phyloP scores from a whole-genome alignment of 2,329 filamentous ascomycete genomes.

The Colletotrichum liriopes region DNA sequence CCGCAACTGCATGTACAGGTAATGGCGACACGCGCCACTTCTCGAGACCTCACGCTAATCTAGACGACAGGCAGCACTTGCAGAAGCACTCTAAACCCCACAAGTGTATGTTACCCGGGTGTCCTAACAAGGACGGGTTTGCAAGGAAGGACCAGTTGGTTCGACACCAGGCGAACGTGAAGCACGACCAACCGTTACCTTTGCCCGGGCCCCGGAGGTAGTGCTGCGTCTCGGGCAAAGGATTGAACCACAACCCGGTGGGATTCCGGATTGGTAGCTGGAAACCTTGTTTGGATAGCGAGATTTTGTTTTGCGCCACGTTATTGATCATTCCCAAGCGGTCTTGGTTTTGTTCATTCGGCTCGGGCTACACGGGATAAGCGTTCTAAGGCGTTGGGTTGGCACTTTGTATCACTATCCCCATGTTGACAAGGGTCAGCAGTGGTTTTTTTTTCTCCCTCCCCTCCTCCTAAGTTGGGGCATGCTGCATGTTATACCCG shows the following conservation, averaged over 20 bases:
- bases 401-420: slow-evolving; percentile 48
- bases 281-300: not conserved
- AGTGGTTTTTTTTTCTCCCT: not conserved
- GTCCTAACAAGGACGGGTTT: slow-evolving; percentile 60
- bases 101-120: slow-evolving; percentile 56
- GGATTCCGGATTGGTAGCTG: not conserved
- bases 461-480: not conserved
- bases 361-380: slow-evolving; percentile 15
- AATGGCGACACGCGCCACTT: slow-evolving; percentile 44
- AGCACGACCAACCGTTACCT: slow-evolving; percentile 48
- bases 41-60: slow-evolving; percentile 19
- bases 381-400: slow-evolving; percentile 39
- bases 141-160: slow-evolving; percentile 60
- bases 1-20: slow-evolving; percentile 58
- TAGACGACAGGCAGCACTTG: slow-evolving; percentile 55
- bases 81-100: slow-evolving; percentile 61
- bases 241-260: not conserved
- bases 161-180: slow-evolving; percentile 58
- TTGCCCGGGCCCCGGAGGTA: slow-evolving; percentile 28
- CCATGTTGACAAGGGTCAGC: slow-evolving; percentile 11
- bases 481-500: not conserved
- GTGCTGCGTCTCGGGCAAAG: not conserved
- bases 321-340: not conserved
- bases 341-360: not conserved
- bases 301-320: not conserved